Percentiles rank a stretch among this genome's conserved stretches.
These are phyloP conservation scores for Penicillium sp. DNA, from an alignment of 2,329 filamentous ascomycete species.

Conservation along the genomic window DNA sequence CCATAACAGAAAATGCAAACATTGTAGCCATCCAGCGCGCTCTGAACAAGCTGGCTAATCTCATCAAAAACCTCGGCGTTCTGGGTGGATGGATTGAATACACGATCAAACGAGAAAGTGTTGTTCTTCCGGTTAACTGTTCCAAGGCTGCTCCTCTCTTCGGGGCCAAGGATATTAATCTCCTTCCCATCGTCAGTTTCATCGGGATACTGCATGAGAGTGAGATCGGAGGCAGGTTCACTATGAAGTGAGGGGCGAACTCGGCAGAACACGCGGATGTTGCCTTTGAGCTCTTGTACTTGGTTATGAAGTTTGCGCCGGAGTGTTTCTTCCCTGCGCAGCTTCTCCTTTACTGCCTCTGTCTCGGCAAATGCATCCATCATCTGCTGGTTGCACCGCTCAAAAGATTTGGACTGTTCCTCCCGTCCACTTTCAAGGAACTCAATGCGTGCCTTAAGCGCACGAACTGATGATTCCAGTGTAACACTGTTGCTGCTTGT, in stretches of 20 bases:
- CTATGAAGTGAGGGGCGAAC: constrained; percentile 72
- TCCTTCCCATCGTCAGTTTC: constrained; percentile 78
- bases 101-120: constrained; percentile 87
- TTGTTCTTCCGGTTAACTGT: constrained; percentile 75
- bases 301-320: constrained; percentile 93
- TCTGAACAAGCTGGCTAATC: constrained; percentile 95
- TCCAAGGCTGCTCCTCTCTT: constrained; percentile 78
- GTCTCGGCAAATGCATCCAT: constrained; percentile 72
- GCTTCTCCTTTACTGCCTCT: constrained; percentile 71
- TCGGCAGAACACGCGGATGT: constrained; percentile 97
- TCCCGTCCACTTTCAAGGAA: constrained; percentile 89
- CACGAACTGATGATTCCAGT: constrained; percentile 72
- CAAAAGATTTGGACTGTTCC: constrained; percentile 82
- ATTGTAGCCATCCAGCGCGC: constrained; percentile 94
- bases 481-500: constrained; percentile 62
- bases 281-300: constrained; percentile 95
- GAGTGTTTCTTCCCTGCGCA: constrained; percentile 87
- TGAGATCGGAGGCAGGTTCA: constrained; percentile 61
- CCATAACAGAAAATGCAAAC: constrained; percentile 99
- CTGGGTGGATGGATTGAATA: constrained; percentile 74
- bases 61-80: constrained; percentile 92
- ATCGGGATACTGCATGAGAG: constrained; percentile 78
- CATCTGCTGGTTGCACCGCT: constrained; percentile 75
- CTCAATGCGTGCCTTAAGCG: constrained; percentile 76
- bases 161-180: constrained; percentile 77